Percentiles rank a stretch among this genome's conserved stretches.
phyloP scores from a whole-genome alignment of 225 moss, liverwort and hornwort genomes.

The Ulota crispa region DNA sequence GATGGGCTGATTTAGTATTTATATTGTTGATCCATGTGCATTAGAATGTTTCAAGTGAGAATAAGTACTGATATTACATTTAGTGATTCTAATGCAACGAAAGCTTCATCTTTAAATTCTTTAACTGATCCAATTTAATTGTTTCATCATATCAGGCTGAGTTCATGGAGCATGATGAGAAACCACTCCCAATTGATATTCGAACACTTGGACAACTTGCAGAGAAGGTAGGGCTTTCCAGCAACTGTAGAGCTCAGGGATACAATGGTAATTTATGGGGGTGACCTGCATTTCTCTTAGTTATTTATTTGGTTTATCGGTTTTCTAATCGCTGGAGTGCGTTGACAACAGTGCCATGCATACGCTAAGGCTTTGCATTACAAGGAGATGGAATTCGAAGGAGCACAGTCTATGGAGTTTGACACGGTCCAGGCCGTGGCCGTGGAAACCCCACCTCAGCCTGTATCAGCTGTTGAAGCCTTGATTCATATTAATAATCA shows the following conservation, averaged over 20 bases:
- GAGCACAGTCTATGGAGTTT: conserved; percentile 66
- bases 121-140: not conserved
- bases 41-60: not conserved
- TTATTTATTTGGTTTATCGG: not conserved
- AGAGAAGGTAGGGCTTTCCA: conserved; percentile 67
- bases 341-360: conserved; percentile 79
- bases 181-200: conserved; percentile 93
- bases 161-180: conserved; percentile 99
- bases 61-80: not conserved
- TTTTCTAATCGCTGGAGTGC: not conserved
- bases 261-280: not conserved
- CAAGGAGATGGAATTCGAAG: conserved; percentile 98
- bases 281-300: not conserved
- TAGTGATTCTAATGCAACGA: not conserved
- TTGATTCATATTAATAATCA: conserved; percentile 99
- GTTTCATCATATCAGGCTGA: conserved; percentile 66
- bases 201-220: conserved; percentile 93
- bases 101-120: not conserved
- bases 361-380: conserved; percentile 98
- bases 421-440: conserved; percentile 65
- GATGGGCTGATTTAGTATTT: not conserved
- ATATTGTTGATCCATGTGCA: not conserved
- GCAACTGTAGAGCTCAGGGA: not conserved
- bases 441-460: conserved; percentile 79
- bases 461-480: conserved; percentile 84